These are phyloP conservation scores for Austroboletus olivaceoglutinosus DNA, from an alignment of 1,284 basidiomycete genomes.

Conservation along the genomic window DNA sequence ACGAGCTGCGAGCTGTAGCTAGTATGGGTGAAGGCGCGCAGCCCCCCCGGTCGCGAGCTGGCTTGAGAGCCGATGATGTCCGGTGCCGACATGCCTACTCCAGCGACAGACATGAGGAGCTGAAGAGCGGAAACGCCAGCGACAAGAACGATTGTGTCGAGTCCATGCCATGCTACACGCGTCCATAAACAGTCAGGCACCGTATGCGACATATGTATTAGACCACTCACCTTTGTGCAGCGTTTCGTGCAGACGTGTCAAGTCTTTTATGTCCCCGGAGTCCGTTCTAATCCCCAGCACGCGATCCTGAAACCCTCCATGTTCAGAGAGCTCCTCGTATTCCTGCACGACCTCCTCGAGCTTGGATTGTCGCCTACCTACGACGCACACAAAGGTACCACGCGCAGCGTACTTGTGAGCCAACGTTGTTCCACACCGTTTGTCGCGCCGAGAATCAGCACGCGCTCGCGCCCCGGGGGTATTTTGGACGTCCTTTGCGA, in stretches of 20 bases:
- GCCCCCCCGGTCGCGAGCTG: no score
- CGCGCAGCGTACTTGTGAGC: conserved; percentile 72
- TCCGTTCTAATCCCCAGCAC: conserved; percentile 57
- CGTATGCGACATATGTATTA: no score
- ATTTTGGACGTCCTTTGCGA: conserved; percentile 16
- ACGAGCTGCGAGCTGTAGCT: no score
- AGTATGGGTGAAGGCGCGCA: no score
- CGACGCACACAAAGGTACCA: conserved; percentile 75
- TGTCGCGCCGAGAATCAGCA: conserved; percentile 79
- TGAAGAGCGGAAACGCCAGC: conserved; percentile 85
- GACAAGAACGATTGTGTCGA: conserved; percentile 83
- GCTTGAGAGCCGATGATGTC: conserved; percentile 38
- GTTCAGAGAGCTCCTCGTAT: conserved; percentile 42
- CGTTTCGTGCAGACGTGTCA: conserved; percentile 58
- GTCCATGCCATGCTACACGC: conserved; percentile 68
- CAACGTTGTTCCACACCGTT: conserved; percentile 78
- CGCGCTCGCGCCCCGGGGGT: conserved; percentile 52
- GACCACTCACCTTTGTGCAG: conserved; percentile 51
- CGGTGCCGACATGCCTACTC: conserved; percentile 45
- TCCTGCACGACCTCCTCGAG: conserved; percentile 62
- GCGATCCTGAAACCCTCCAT: conserved; percentile 23
- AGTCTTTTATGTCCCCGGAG: conserved; percentile 65
- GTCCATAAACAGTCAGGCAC: not conserved
- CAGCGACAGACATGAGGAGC: conserved; percentile 74
- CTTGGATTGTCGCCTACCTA: conserved; percentile 63